These are phyloP conservation scores for Neopestalotiopsis rosae DNA, from an alignment of 2,329 filamentous ascomycete genomes.

Conservation along the genomic window DNA sequence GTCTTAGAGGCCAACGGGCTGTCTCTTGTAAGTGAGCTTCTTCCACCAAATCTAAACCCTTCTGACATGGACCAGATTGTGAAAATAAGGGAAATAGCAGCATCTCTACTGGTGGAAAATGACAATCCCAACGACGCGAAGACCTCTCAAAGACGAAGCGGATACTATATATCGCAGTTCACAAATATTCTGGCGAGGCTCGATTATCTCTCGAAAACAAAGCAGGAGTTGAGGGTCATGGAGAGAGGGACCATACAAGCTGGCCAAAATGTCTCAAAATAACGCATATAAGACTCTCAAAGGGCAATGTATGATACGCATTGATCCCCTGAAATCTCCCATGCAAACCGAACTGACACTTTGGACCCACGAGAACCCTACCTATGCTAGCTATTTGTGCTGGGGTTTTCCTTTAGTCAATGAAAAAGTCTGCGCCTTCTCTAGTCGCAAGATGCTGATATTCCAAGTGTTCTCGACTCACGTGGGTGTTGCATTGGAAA, in stretches of 20 bases:
- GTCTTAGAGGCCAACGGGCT: conserved; percentile 28
- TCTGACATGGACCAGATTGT: conserved; percentile 3
- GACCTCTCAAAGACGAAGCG: background rate
- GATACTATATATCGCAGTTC: background rate
- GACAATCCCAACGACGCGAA: background rate
- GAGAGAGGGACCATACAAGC: background rate
- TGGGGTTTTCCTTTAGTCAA: no score
- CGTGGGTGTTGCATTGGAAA: no score
- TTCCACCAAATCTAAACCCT: background rate
- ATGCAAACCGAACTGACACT: no score
- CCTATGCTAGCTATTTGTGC: no score
- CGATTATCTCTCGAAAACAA: background rate
- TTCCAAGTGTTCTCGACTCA: no score
- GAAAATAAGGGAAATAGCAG: conserved; percentile 33
- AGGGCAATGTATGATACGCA: background rate
- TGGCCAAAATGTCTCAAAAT: background rate
- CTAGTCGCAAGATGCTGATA: no score
- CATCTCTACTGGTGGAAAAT: conserved; percentile 24
- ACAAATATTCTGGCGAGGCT: background rate
- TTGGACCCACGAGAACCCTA: no score
- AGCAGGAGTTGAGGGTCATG: background rate
- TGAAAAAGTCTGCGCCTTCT: no score
- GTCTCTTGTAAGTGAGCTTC: conserved; percentile 22
- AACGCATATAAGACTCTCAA: background rate
- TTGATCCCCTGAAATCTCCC: no score